A percentile compares a stretch with the other conserved stretches of the same genome.
Evolutionary conservation across 345 rosid genomes (phyloP).

Genomic region (Microthlaspi erraticum): DNA sequence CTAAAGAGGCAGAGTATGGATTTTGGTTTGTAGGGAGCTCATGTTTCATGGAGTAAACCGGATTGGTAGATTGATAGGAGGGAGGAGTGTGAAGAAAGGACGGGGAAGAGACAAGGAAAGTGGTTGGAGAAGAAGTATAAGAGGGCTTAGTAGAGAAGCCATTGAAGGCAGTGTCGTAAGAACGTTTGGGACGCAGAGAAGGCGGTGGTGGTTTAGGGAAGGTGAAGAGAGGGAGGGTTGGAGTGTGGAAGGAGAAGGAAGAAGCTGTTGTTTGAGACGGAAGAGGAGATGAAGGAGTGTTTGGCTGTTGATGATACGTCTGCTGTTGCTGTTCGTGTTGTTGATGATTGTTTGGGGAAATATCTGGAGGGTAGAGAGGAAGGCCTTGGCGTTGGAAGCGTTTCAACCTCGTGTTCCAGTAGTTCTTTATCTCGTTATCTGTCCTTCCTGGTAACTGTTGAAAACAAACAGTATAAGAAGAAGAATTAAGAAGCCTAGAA

Average conservation of each 20-base stretch:
- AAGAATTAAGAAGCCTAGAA: neutral
- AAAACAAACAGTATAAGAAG: neutral
- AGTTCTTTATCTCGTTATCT: constrained; percentile 69
- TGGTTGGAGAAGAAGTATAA: constrained; percentile 1
- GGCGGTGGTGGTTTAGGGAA: constrained; percentile 1
- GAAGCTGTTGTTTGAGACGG: too few species aligned
- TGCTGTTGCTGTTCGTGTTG: constrained; percentile 4
- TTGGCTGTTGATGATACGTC: constrained; percentile 23
- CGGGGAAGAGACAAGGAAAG: neutral
- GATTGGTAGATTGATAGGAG: constrained; percentile 24
- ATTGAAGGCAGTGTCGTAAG: constrained; percentile 15
- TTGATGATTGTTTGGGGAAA: constrained; percentile 42
- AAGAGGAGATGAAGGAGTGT: constrained; percentile 22
- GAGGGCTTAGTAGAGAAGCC: neutral
- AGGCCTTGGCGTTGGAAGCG: constrained; percentile 62
- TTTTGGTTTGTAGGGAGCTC: constrained; percentile 83
- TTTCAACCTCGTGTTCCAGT: constrained; percentile 69
- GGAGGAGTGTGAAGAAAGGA: constrained; percentile 23
- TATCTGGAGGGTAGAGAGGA: constrained; percentile 55
- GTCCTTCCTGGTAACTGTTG: constrained; percentile 63
- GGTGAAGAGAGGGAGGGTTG: constrained; percentile 23
- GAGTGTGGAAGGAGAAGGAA: neutral
- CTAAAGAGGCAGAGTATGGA: constrained; percentile 12
- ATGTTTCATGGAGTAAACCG: constrained; percentile 39
- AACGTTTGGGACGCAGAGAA: constrained; percentile 48